Percentiles rank a stretch among this genome's conserved stretches.
Conservation (phyloP, 2,329 filamentous ascomycete species). For the Arthrobotrys musiformis region DNA sequence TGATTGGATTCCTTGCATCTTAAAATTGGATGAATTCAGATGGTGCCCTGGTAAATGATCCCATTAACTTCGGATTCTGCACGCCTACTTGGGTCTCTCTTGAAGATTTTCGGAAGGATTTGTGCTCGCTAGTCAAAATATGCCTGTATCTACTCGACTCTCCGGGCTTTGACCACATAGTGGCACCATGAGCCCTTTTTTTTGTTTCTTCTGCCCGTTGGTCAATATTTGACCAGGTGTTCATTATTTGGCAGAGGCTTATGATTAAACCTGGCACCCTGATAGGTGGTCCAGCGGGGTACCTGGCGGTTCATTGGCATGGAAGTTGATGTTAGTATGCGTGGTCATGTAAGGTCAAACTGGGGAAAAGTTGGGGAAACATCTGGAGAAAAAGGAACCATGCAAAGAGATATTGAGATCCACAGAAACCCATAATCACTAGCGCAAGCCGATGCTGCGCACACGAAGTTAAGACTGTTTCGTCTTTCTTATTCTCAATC, state of each 20-base stretch:
- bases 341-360: conserved; percentile 16
- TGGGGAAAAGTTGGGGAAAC: conserved; percentile 50
- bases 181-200: conserved; percentile 50
- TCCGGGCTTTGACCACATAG: conserved; percentile 40
- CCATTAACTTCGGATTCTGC: conserved; percentile 31
- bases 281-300: conserved; percentile 46
- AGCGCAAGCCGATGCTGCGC: not conserved
- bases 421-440: not conserved
- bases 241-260: conserved; percentile 16
- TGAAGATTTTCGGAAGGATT: conserved; percentile 36
- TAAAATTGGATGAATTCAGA: conserved; percentile 49
- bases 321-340: not conserved
- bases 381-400: conserved; percentile 19
- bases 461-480: conserved; percentile 27
- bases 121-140: conserved; percentile 48
- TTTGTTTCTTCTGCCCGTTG: conserved; percentile 7
- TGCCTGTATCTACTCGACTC: conserved; percentile 16
- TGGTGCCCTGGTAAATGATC: conserved; percentile 22
- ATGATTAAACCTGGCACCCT: conserved; percentile 29
- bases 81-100: conserved; percentile 14
- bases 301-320: conserved; percentile 21
- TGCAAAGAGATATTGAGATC: conserved; percentile 13
- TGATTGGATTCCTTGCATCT: conserved; percentile 35
- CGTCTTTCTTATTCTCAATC: conserved; percentile 18
- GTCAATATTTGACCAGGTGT: conserved; percentile 14